phyloP scores from a whole-genome alignment of 495 filamentous ascomycete genomes.

The Lepraria neglecta region DNA sequence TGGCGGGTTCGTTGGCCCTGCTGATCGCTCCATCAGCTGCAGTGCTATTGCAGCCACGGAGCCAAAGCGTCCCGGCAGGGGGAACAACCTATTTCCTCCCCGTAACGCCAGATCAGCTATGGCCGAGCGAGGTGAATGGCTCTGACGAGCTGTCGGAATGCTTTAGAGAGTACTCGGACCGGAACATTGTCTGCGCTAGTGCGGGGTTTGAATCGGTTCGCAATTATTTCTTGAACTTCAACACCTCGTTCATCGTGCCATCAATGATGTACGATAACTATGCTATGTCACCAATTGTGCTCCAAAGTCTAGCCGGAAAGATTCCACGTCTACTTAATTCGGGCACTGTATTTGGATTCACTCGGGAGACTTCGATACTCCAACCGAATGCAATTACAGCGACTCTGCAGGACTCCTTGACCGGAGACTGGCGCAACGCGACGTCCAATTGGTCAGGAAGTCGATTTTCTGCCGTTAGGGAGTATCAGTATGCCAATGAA shows the following conservation, averaged over 20 bases:
- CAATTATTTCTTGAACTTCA: slow-evolving; percentile 8
- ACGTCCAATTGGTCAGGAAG: not conserved
- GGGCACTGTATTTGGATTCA: not conserved
- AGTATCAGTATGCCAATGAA: slow-evolving; percentile 4
- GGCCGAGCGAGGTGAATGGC: slow-evolving; percentile 11
- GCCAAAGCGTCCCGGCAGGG: slow-evolving; percentile 6
- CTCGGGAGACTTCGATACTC: not conserved
- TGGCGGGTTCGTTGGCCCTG: slow-evolving; percentile 1
- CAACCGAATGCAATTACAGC: slow-evolving; percentile 6
- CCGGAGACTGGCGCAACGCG: slow-evolving; percentile 5
- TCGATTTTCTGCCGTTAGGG: not conserved
- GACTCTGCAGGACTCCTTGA: slow-evolving; percentile 7
- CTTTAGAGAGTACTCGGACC: slow-evolving; percentile 2
- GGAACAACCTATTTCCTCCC: slow-evolving; percentile 7
- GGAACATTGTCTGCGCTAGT: slow-evolving; percentile 8
- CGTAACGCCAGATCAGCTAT: slow-evolving; percentile 8
- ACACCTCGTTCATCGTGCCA: slow-evolving; percentile 3
- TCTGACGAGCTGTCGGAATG: slow-evolving; percentile 8
- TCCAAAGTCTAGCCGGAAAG: slow-evolving; percentile 1
- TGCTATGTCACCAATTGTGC: not conserved
- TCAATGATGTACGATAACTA: not conserved
- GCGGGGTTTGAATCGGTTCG: slow-evolving; percentile 1
- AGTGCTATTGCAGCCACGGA: slow-evolving; percentile 4
- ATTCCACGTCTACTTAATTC: not conserved
- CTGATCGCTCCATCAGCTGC: slow-evolving; percentile 5